Percentiles rank a stretch among this genome's conserved stretches.
phyloP scores from a whole-genome alignment of 2,329 filamentous ascomycete genomes.

The Chlorencoelia australis region DNA sequence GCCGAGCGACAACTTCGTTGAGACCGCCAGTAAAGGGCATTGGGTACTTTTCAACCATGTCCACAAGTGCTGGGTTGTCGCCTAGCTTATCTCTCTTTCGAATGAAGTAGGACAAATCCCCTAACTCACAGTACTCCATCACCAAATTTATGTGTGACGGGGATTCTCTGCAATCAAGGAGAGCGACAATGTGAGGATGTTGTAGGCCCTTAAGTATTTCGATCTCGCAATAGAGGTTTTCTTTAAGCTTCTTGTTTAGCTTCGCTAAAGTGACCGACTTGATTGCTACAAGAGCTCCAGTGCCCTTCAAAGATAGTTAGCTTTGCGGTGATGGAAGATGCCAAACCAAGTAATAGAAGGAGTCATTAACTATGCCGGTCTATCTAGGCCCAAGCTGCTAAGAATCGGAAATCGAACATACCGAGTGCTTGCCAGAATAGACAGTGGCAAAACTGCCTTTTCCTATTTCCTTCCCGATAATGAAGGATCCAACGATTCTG shows the following conservation, averaged over 20 bases:
- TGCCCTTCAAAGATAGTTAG: constrained; percentile 44
- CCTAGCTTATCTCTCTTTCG: constrained; percentile 79
- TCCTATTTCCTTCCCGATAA: constrained; percentile 80
- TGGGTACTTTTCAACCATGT: constrained; percentile 91
- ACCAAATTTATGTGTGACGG: constrained; percentile 85
- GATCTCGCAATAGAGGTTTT: constrained; percentile 93
- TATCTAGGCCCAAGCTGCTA: not conserved
- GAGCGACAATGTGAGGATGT: constrained; percentile 92
- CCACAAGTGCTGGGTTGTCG: constrained; percentile 70
- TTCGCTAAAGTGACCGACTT: constrained; percentile 90
- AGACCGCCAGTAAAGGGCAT: constrained; percentile 74
- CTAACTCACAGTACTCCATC: constrained; percentile 97
- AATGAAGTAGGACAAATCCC: constrained; percentile 91
- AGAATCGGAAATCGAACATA: constrained; percentile 35
- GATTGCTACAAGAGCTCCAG: constrained; percentile 78
- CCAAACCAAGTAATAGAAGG: not conserved
- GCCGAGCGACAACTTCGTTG: constrained; percentile 90
- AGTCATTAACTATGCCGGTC: not conserved
- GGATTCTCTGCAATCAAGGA: constrained; percentile 89
- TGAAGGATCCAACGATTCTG: constrained; percentile 60
- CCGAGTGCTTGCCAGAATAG: constrained; percentile 77
- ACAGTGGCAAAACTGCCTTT: constrained; percentile 97
- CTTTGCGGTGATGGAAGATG: constrained; percentile 11
- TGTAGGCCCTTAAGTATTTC: constrained; percentile 87
- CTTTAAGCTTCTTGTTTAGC: constrained; percentile 90